These are phyloP conservation scores for Sinapis alba DNA, from an alignment of 441 rosid species.

Conservation along the genomic window DNA sequence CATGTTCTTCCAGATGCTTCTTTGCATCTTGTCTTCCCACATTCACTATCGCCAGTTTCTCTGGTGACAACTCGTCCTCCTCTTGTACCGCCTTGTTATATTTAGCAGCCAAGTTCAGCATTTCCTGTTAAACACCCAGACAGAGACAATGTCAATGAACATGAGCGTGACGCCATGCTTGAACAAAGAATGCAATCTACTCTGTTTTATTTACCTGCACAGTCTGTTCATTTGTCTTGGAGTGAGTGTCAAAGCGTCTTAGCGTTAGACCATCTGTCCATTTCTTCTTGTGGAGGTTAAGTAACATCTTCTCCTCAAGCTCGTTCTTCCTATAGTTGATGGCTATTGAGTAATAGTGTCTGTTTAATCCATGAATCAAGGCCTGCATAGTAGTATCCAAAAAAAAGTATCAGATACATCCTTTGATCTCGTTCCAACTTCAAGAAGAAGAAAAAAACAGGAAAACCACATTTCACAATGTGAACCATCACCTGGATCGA, in stretches of 20 bases:
- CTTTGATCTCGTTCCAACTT: neutral
- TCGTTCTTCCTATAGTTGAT: slow-evolving; percentile 98
- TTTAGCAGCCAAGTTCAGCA: slow-evolving; percentile 82
- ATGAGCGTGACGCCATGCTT: neutral
- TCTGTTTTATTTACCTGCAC: slow-evolving; percentile 62
- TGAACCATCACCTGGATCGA: slow-evolving; percentile 75
- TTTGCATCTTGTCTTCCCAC: slow-evolving; percentile 99
- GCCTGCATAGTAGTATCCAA: slow-evolving; percentile 54
- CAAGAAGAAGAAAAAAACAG: neutral
- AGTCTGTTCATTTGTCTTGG: slow-evolving; percentile 93
- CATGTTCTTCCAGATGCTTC: slow-evolving; percentile 97
- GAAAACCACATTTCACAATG: neutral
- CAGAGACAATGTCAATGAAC: slow-evolving; percentile 4
- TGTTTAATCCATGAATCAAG: slow-evolving; percentile 90
- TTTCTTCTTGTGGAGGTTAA: slow-evolving; percentile 97
- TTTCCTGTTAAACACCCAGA: slow-evolving; percentile 59
- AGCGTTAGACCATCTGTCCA: slow-evolving; percentile 98
- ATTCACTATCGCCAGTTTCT: slow-evolving; percentile 92
- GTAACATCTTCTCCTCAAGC: slow-evolving; percentile 98
- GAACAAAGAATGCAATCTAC: neutral
- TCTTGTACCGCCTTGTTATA: slow-evolving; percentile 97
- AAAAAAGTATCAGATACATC: slow-evolving; percentile 12
- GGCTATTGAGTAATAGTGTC: slow-evolving; percentile 96
- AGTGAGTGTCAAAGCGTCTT: slow-evolving; percentile 82
- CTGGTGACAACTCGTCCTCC: slow-evolving; percentile 92